Evolutionary conservation across 495 filamentous ascomycete species (phyloP), one percentile per base, ranked within the genome.

Genomic region (Xylaria castorea): DNA sequence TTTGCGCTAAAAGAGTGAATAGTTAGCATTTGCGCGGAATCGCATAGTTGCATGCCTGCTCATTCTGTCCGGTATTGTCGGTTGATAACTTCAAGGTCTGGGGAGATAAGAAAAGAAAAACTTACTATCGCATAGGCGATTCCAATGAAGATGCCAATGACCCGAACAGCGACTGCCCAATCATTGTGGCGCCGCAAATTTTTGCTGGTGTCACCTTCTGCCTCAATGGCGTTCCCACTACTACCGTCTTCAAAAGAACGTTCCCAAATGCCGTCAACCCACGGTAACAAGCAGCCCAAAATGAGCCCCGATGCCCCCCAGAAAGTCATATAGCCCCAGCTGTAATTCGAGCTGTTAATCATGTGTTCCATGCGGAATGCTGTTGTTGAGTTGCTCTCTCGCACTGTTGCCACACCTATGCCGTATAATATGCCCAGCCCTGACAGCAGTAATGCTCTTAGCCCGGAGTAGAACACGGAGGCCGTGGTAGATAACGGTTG

Each of bases 111-210:
- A 25, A 85, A n/a, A 25, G 18, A 0, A 51, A 25, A 64, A 72
- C 90, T 80, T 86, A 95, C 92, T 85, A 99, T 97, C 22, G 96
- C 96, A 84, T 97, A 98, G 25, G 94, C 94, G 80, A 99, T 96
- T 16, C 96, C 96, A 32, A 97, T 90, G 82, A 99, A 98, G 20
- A 94, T 94, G 48, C 96, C 97, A 53, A 98, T 90, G 72, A 94
- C 93, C 68, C 96, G 86, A 25, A 98, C 89, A 12, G 92, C 92
- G 40, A 92, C 88, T 51, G 91, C 90, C 95, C 94, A 98, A 72
- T 94, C 92, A 1, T 83, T 85, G 20, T 80, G 76, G 22, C 78
- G 72, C 22, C 68, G 58, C 42, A 76, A 65, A 60, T 71, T 71
- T 55, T 79, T 80, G 46, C 65, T 66, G 16, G 58, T 75, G n/a